Conservation (phyloP, 2,329 filamentous ascomycete species). For the Cladosporium sphaerospermum region DNA sequence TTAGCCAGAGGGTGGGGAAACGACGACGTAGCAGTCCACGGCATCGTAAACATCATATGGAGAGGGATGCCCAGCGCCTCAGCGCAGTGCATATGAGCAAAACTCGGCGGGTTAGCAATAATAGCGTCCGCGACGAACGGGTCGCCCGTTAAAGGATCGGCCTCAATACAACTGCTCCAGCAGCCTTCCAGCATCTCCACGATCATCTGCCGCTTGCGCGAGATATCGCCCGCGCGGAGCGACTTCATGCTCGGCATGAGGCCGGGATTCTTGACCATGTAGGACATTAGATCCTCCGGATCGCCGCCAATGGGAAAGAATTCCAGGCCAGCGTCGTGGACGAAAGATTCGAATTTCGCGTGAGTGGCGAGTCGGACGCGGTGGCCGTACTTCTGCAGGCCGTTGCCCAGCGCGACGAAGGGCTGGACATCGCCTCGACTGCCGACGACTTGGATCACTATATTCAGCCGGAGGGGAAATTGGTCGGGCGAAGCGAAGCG, state of each 20-base stretch:
- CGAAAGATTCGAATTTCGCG: constrained; percentile 59
- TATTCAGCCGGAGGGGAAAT: constrained; percentile 45
- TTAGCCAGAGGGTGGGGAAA: constrained; percentile 75
- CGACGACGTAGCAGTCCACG: constrained; percentile 66
- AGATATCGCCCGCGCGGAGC: constrained; percentile 67
- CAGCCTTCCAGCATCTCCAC: constrained; percentile 78
- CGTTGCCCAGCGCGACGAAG: constrained; percentile 63
- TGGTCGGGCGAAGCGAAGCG: constrained; percentile 4
- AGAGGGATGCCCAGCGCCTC: constrained; percentile 71
- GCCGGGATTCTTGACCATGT: constrained; percentile 80
- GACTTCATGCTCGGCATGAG: constrained; percentile 69
- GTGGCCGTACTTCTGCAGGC: constrained; percentile 61
- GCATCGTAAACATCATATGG: constrained; percentile 54
- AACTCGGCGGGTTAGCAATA: constrained; percentile 75
- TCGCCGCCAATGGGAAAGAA: constrained; percentile 78
- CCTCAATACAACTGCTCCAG: constrained; percentile 71
- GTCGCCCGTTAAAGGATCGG: constrained; percentile 52
- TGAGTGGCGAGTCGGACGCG: constrained; percentile 70
- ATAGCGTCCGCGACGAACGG: constrained; percentile 71
- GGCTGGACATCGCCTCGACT: constrained; percentile 71
- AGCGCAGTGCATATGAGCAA: constrained; percentile 73
- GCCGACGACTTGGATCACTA: constrained; percentile 70
- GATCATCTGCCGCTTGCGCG: constrained; percentile 61
- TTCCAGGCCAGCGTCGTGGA: constrained; percentile 64
- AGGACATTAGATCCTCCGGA: constrained; percentile 75